Base-by-base conservation (phyloP, 2,329 filamentous ascomycete species). In the Aspergillus sergii region DNA sequence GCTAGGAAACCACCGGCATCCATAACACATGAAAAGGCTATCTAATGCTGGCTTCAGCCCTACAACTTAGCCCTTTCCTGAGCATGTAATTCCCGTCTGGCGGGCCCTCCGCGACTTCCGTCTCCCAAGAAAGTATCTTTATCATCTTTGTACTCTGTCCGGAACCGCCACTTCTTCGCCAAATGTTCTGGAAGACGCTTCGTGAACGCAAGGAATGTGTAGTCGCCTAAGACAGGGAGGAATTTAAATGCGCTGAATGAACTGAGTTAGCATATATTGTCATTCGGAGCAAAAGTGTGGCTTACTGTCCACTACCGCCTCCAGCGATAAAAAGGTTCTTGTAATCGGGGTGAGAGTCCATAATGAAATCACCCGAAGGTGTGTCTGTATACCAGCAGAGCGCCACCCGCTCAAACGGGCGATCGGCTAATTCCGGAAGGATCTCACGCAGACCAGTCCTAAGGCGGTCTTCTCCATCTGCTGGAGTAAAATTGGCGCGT, bases 141-240 rank as follows among this genome's bases (percentile, higher is more conserved):
- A 28, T 60, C 50, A 32, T 59, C 50, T 23, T 32, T 36, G 23
- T 62, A 58, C 8, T 67, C 61, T 14, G 61, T 58, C 5, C 62
- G 58, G 54, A 67, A 68, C n/a, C 65, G 62, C 68, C 67, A 70
- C 34, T 68, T 70, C 21, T 65, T 9, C 12, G 66, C 56, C 14
- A 67, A 53, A 11, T 62, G 21, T 1, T 30, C 23, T 4, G 58
- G 54, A 21, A 62, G 57, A 11, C 34, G 48, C 50, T 55, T 57
- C 4, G 66, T 60, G 1, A 69, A 8, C 1, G 65, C 64, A 65
- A 59, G 53, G 59, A 61, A 64, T 57, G 89, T 81, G 72, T 85
- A 86, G 32, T 86, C 83, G 10, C 88, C 88, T 11, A 91, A 77
- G 7, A 90, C 83, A 0, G 88, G 88, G 57, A 90, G 73, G 72